Conservation (phyloP, 345 rosid species). For the Citrus inodora region DNA sequence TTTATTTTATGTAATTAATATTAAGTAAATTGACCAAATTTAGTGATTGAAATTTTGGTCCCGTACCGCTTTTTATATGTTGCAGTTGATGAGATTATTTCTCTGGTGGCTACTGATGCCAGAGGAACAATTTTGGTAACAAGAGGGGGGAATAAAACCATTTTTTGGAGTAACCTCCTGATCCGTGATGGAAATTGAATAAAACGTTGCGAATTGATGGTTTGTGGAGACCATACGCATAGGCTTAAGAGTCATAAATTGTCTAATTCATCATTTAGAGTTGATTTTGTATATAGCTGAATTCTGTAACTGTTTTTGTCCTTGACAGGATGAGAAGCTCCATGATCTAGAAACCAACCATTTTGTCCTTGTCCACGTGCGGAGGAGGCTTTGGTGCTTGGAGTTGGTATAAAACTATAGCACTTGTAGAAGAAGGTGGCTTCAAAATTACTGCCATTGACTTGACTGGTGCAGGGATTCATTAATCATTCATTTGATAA, state of each 20-base stretch:
- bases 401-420: constrained; percentile 96
- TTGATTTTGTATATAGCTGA: background rate
- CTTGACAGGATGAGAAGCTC: constrained; percentile 59
- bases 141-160: background rate
- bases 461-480: constrained; percentile 47
- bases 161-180: background rate
- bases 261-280: background rate
- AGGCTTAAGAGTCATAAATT: background rate
- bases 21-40: background rate
- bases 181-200: background rate
- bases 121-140: background rate
- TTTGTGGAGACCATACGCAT: background rate
- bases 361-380: too few species aligned
- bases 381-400: constrained; percentile 56
- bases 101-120: background rate
- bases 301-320: background rate
- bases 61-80: background rate
- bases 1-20: background rate
- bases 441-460: constrained; percentile 85
- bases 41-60: background rate
- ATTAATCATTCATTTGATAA: too few species aligned
- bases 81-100: background rate
- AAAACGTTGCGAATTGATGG: background rate
- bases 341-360: constrained; percentile 13
- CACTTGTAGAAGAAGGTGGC: constrained; percentile 86